Conservation (phyloP, 73 alveolate genomes). For the Tetrahymena malaccensis region DNA sequence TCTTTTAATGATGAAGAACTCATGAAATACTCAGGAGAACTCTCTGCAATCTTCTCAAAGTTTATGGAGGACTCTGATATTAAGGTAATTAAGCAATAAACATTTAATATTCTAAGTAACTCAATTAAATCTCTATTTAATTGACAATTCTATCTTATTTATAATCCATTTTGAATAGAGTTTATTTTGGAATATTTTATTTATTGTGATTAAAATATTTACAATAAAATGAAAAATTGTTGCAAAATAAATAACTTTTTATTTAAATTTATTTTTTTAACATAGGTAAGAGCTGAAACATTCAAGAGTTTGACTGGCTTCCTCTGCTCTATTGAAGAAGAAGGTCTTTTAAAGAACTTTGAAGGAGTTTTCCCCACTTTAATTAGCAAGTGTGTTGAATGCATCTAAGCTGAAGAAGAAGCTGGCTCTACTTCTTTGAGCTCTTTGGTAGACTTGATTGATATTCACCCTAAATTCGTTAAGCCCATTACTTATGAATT, state of each 20-base stretch:
- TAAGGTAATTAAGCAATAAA: not conserved
- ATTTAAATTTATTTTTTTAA: not conserved
- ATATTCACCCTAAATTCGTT: conserved; percentile 27
- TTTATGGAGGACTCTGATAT: conserved; percentile 4
- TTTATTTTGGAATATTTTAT: too few species aligned
- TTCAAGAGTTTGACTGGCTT: conserved; percentile 18
- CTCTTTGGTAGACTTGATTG: conserved; percentile 22
- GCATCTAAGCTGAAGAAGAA: conserved; percentile 23
- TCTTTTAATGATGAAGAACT: conserved; percentile 29
- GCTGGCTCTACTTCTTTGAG: conserved; percentile 10
- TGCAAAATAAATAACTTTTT: too few species aligned
- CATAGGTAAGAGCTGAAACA: conserved; percentile 36
- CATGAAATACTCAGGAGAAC: conserved; percentile 7
- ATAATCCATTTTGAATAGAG: too few species aligned
- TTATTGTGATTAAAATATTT: too few species aligned
- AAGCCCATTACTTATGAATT: conserved; percentile 4
- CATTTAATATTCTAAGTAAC: not conserved
- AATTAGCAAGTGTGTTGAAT: conserved; percentile 11
- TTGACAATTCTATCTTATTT: too few species aligned
- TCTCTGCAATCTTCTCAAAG: conserved; percentile 18
- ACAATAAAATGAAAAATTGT: too few species aligned
- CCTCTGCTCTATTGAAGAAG: conserved; percentile 29
- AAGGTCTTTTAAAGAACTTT: conserved; percentile 13
- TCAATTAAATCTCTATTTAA: too few species aligned
- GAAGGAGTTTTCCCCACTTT: not conserved